phyloP scores from a whole-genome alignment of 495 filamentous ascomycete genomes.

The Ramalina intermedia region DNA sequence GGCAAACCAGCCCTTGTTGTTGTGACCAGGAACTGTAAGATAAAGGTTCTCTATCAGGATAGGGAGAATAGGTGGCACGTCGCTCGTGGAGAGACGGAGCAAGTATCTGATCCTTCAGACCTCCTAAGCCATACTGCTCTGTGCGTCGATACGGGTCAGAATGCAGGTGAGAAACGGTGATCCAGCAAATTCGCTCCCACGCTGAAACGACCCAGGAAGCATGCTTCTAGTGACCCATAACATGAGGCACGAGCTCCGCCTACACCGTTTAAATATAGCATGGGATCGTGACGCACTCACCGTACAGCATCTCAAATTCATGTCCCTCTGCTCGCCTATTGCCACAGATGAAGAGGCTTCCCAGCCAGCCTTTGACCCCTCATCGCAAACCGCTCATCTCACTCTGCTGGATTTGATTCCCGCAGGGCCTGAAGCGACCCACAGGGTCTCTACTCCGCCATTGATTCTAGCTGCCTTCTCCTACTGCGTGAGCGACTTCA shows the following conservation, averaged over 20 bases:
- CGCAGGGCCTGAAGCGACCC: constrained; percentile 33
- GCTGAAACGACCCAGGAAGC: constrained; percentile 23
- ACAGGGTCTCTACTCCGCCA: constrained; percentile 36
- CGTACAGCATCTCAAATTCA: constrained; percentile 32
- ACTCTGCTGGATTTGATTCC: constrained; percentile 55
- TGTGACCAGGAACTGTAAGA: constrained; percentile 52
- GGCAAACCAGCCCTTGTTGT: constrained; percentile 54
- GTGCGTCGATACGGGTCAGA: constrained; percentile 47
- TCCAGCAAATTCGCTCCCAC: not conserved
- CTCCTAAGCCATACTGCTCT: constrained; percentile 69
- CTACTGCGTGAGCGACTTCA: constrained; percentile 32
- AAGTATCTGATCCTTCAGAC: constrained; percentile 49
- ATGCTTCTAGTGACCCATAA: constrained; percentile 53
- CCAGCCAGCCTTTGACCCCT: not conserved
- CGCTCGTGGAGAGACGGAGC: constrained; percentile 52
- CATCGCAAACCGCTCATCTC: constrained; percentile 29
- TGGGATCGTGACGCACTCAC: constrained; percentile 32
- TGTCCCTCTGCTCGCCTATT: constrained; percentile 30
- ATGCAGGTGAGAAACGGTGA: not conserved
- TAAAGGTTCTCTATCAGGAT: constrained; percentile 59
- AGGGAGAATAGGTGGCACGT: constrained; percentile 52
- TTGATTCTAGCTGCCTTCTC: constrained; percentile 61
- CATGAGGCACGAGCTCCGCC: constrained; percentile 47
- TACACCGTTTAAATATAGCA: constrained; percentile 45
- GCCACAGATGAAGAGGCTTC: constrained; percentile 11